Base-by-base conservation (phyloP, 768 basidiomycete species). In the Tylopilus balloui region DNA sequence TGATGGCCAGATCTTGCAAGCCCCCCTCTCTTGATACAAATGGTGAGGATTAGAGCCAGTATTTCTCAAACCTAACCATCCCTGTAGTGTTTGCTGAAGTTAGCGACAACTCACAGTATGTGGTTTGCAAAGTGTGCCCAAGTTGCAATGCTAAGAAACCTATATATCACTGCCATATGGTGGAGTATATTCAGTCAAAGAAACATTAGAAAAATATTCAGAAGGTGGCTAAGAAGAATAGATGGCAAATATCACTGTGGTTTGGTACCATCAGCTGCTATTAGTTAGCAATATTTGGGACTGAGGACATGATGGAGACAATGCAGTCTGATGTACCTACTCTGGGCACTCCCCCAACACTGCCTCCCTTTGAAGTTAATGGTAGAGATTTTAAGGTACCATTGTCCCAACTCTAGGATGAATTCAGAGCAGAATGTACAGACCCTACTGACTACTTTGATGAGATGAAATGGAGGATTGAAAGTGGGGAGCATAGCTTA, bases 381-480 rank as follows among this genome's bases (percentile, higher is more conserved):
- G 19, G 17, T 4, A 12, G 12, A 6, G n/a, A 21, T 9, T 15
- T 6, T 1, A 6, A 29, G 6, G 21, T 49, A 15, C 47, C 44
- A 7, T 12, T 46, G 1, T n/a, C n/a, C 27, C 48, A 44, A 7
- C 42, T 29, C 19, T 53, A 48, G 48, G 48, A 53, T 3, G 47
- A 36, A 11, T 53, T 53, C 15, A 32, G 53, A 17, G 31, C 19
- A 0, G 28, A 50, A 42, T 6, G 20, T 40, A 34, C 28, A 17
- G 4, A 17, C 20, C 1, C 38, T 5, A 19, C 43, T 2, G 49
- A 56, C 31, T 56, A 51, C 42, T 56, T 54, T 12, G 49, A 48
- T 0, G 51, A 50, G 39, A 53, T 58, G 1, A 38, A 56, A 13
- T 15, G 4, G 4, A 48, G 6, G 17, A 37, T 50, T 0, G 35